Conservation (phyloP, 306 rosid genomes). For the Gleditsia sinensis region DNA sequence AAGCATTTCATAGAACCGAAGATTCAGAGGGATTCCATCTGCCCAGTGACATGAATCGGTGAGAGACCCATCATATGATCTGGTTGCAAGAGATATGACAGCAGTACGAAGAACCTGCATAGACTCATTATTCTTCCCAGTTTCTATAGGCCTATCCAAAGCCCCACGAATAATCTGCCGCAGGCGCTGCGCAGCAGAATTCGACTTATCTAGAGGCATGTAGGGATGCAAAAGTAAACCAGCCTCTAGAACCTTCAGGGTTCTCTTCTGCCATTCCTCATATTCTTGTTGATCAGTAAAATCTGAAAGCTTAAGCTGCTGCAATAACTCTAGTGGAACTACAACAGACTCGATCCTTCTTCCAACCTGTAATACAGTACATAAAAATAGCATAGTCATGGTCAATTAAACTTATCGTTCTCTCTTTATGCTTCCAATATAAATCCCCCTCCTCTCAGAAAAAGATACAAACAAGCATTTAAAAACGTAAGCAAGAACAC, state of each 20-base stretch:
- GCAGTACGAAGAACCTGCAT: constrained; percentile 97
- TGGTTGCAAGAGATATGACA: constrained; percentile 77
- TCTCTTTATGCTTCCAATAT: not conserved
- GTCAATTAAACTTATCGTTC: constrained; percentile 6
- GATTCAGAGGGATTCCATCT: constrained; percentile 94
- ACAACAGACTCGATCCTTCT: constrained; percentile 94
- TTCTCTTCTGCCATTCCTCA: constrained; percentile 84
- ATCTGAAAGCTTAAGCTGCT: constrained; percentile 91
- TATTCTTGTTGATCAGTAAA: constrained; percentile 84
- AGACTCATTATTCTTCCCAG: constrained; percentile 86
- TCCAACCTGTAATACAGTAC: constrained; percentile 67
- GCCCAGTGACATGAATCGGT: constrained; percentile 95
- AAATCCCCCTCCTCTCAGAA: not conserved
- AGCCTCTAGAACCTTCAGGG: constrained; percentile 85
- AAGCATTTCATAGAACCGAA: constrained; percentile 84
- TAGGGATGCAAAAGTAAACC: constrained; percentile 91
- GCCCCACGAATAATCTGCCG: constrained; percentile 81
- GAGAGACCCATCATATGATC: constrained; percentile 81
- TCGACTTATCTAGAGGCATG: constrained; percentile 72
- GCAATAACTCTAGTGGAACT: constrained; percentile 88
- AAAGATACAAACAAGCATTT: constrained; percentile 4
- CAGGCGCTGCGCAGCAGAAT: constrained; percentile 73
- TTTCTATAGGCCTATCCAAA: constrained; percentile 76
- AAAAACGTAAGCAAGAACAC: not conserved
- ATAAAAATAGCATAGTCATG: constrained; percentile 25